These are phyloP conservation scores for Penicillium manginii DNA, from an alignment of 495 filamentous ascomycete species.

Conservation along the genomic window DNA sequence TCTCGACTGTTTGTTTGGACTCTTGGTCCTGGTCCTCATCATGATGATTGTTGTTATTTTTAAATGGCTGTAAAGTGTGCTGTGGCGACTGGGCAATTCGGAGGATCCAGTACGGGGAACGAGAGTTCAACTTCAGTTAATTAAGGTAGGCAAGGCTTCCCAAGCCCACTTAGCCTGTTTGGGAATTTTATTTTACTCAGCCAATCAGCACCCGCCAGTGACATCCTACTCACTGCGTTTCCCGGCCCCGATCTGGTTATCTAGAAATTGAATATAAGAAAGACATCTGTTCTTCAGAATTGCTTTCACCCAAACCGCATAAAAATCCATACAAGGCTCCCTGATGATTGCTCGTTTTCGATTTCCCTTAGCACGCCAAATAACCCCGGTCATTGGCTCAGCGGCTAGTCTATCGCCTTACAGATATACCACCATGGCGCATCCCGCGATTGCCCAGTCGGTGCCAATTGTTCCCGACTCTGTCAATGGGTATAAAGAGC, in stretches of 20 bases:
- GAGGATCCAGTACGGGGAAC: neutral
- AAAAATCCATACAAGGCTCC: slow-evolving; percentile 5
- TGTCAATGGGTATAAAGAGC: slow-evolving; percentile 7
- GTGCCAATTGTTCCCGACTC: slow-evolving; percentile 5
- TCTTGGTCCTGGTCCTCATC: neutral
- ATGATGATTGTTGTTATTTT: neutral
- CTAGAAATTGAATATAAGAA: slow-evolving; percentile 9
- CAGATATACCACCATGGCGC: slow-evolving; percentile 15
- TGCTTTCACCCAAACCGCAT: slow-evolving; percentile 2
- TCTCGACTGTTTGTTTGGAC: neutral
- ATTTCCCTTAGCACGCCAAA: slow-evolving; percentile 14
- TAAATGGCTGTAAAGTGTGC: neutral
- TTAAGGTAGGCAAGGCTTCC: slow-evolving; percentile 5
- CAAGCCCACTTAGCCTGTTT: slow-evolving; percentile 8
- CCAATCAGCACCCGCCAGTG: slow-evolving; percentile 29
- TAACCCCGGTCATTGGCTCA: slow-evolving; percentile 7
- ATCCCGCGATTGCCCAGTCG: slow-evolving; percentile 10
- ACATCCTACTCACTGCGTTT: slow-evolving; percentile 17
- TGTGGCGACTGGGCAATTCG: slow-evolving; percentile 4
- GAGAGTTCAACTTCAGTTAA: neutral
- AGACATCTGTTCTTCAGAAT: slow-evolving; percentile 6
- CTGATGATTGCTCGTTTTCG: slow-evolving; percentile 12
- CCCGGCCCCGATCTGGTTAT: slow-evolving; percentile 4
- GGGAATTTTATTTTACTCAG: slow-evolving; percentile 8
- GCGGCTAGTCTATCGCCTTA: slow-evolving; percentile 12